Conservation (phyloP, 306 rosid genomes). For the Cyamopsis tetragonoloba region DNA sequence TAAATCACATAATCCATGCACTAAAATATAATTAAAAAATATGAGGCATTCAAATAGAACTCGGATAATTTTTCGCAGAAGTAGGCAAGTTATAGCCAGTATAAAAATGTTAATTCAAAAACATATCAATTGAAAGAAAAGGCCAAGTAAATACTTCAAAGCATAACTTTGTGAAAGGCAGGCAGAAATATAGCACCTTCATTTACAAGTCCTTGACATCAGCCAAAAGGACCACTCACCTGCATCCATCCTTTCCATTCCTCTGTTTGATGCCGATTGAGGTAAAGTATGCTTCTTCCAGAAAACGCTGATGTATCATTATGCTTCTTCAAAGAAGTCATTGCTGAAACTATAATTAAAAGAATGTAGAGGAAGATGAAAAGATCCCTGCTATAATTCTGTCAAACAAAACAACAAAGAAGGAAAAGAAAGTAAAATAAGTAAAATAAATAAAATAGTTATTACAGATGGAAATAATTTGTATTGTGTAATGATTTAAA, state of each 20-base stretch:
- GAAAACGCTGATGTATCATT: slow-evolving; percentile 71
- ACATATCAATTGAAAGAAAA: slow-evolving; percentile 3
- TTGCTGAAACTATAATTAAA: slow-evolving; percentile 82
- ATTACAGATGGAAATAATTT: slow-evolving; percentile 1
- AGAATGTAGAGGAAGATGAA: slow-evolving; percentile 87
- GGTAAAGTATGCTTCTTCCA: slow-evolving; percentile 79
- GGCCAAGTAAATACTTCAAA: neutral
- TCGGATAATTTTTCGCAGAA: neutral
- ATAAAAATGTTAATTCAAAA: neutral
- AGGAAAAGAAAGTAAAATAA: slow-evolving; percentile 21
- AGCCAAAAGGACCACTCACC: slow-evolving; percentile 52
- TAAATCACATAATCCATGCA: slow-evolving; percentile 14
- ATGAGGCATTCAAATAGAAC: neutral
- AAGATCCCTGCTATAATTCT: slow-evolving; percentile 92
- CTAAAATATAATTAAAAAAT: neutral
- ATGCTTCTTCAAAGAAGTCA: slow-evolving; percentile 95
- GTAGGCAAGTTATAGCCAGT: neutral
- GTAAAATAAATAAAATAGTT: too few relatives aligned
- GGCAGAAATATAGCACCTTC: neutral
- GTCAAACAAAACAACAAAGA: slow-evolving; percentile 31
- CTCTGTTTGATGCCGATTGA: slow-evolving; percentile 96
- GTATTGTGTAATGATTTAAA: slow-evolving; percentile 7
- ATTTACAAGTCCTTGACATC: slow-evolving; percentile 15
- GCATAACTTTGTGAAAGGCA: neutral
- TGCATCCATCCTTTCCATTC: slow-evolving; percentile 99